phyloP scores from a whole-genome alignment of 768 basidiomycete species.

The Rhizopogon roseolus region DNA sequence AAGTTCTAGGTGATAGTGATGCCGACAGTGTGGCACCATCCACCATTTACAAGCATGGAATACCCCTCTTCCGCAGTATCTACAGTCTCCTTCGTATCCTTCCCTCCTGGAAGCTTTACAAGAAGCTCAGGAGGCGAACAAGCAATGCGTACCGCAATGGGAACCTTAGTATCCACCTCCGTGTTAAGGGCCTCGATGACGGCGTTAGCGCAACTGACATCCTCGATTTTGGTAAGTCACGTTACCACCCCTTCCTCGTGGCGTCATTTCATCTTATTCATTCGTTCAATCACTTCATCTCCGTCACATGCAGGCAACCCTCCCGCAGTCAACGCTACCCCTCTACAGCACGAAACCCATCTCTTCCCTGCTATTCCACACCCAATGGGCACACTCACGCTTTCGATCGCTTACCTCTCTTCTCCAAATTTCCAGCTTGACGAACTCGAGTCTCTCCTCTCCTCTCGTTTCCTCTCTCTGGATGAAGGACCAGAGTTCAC shows the following conservation, averaged over 20 bases:
- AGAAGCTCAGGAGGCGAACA: constrained; percentile 46
- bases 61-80: constrained; percentile 74
- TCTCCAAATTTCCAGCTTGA: constrained; percentile 69
- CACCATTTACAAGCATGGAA: constrained; percentile 82
- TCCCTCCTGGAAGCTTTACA: constrained; percentile 72
- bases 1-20: constrained; percentile 17
- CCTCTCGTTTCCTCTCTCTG: constrained; percentile 64
- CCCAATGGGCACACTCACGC: constrained; percentile 57
- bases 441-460: constrained; percentile 72
- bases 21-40: constrained; percentile 55
- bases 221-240: constrained; percentile 35
- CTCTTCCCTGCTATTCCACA: constrained; percentile 65
- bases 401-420: constrained; percentile 61
- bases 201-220: constrained; percentile 14
- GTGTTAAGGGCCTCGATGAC: constrained; percentile 34
- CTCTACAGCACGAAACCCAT: constrained; percentile 49
- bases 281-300: constrained; percentile 18
- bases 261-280: background rate
- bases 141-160: constrained; percentile 33
- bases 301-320: constrained; percentile 31
- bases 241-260: constrained; percentile 12
- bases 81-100: constrained; percentile 70
- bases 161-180: constrained; percentile 45
- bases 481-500: constrained; percentile 66
- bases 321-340: constrained; percentile 33